Conservation (phyloP, 2,329 filamentous ascomycete species). For the Emydomyces testavorans region DNA sequence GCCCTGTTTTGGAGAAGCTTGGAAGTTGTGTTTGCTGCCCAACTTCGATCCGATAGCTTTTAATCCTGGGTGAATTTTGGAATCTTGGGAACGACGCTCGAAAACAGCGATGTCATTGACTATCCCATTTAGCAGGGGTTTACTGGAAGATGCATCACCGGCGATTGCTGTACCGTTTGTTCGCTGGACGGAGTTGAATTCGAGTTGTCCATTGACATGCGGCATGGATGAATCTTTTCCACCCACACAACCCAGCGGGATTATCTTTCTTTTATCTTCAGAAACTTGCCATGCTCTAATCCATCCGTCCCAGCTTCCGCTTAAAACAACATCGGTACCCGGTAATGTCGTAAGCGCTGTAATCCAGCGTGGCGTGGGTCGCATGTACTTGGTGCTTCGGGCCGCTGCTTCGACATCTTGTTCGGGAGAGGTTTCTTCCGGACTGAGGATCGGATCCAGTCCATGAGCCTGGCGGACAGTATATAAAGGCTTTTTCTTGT, state of each 20-base stretch:
- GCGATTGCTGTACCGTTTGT: slow-evolving; percentile 14
- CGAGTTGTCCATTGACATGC: slow-evolving; percentile 17
- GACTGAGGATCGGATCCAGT: slow-evolving; percentile 57
- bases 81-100: slow-evolving; percentile 52
- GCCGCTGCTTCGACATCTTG: slow-evolving; percentile 47
- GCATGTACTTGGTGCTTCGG: slow-evolving; percentile 37
- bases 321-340: slow-evolving; percentile 80
- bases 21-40: slow-evolving; percentile 13
- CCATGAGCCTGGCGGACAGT: slow-evolving; percentile 74
- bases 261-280: slow-evolving; percentile 68
- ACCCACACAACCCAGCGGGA: slow-evolving; percentile 58
- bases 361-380: slow-evolving; percentile 67
- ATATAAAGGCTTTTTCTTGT: slow-evolving; percentile 90
- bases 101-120: slow-evolving; percentile 83
- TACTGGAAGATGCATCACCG: slow-evolving; percentile 19
- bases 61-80: slow-evolving; percentile 17
- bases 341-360: slow-evolving; percentile 78
- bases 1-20: slow-evolving; percentile 17
- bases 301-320: slow-evolving; percentile 87
- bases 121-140: slow-evolving; percentile 53
- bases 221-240: slow-evolving; percentile 18
- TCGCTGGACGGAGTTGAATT: background rate
- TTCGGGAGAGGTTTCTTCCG: slow-evolving; percentile 63
- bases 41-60: slow-evolving; percentile 11
- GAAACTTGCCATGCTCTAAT: slow-evolving; percentile 76